phyloP scores from a whole-genome alignment of 257 asterid genomes.

The Plantago elongata region DNA sequence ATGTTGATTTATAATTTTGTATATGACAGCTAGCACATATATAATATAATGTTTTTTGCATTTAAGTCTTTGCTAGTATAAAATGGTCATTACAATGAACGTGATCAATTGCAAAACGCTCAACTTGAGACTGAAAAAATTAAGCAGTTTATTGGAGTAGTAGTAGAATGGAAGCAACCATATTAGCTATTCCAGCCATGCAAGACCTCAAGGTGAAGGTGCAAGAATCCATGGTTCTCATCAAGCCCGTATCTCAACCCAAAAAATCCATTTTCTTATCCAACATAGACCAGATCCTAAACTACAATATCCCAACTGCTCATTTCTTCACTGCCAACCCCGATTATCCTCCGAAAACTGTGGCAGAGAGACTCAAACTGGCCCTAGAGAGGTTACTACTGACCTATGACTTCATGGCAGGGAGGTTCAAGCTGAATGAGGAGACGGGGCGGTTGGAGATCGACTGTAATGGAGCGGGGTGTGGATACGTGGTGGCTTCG shows the following conservation, averaged over 20 bases:
- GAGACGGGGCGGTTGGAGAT: slow-evolving; percentile 40
- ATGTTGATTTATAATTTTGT: too few species aligned
- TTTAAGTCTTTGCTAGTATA: too few species aligned
- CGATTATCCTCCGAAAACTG: slow-evolving; percentile 42
- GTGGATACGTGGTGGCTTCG: slow-evolving; percentile 43
- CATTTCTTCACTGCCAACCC: slow-evolving; percentile 47
- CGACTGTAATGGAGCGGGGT: slow-evolving; percentile 45
- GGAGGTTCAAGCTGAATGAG: slow-evolving; percentile 40
- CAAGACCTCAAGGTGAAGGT: slow-evolving; percentile 59
- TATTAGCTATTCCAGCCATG: slow-evolving; percentile 31
- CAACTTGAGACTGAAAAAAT: too few species aligned
- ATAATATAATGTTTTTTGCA: too few species aligned
- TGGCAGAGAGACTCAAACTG: slow-evolving; percentile 26
- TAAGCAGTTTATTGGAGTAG: too few species aligned
- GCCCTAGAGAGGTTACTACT: slow-evolving; percentile 44
- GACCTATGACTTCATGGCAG: slow-evolving; percentile 59
- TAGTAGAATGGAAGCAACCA: slow-evolving; percentile 19
- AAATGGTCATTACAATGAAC: too few species aligned
- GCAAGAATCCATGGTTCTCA: slow-evolving; percentile 39
- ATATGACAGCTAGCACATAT: too few species aligned
- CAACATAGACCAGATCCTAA: slow-evolving; percentile 61
- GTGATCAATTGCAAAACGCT: too few species aligned
- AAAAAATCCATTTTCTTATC: slow-evolving; percentile 42
- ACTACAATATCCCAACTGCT: slow-evolving; percentile 52
- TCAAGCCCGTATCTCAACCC: slow-evolving; percentile 30